These are phyloP conservation scores for Phyllosticta capitalensis DNA, from an alignment of 2,329 filamentous ascomycete species.

Conservation along the genomic window DNA sequence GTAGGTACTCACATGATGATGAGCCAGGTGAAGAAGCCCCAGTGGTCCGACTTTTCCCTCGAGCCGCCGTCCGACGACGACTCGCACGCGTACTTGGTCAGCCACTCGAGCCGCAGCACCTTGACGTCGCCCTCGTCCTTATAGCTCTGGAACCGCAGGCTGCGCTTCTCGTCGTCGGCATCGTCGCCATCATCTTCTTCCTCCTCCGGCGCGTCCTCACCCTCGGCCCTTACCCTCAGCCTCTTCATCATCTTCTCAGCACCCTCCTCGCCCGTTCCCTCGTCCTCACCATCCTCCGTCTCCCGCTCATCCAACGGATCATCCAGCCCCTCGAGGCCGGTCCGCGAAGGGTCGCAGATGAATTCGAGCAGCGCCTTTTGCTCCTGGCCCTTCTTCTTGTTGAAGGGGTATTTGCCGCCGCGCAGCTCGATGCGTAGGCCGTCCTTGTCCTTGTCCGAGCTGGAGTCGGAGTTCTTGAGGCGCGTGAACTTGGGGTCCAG, in stretches of 20 bases:
- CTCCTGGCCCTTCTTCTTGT: slow-evolving; percentile 41
- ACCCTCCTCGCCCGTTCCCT: slow-evolving; percentile 23
- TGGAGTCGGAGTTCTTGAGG: slow-evolving; percentile 55
- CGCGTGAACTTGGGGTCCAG: slow-evolving; percentile 58
- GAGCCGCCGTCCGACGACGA: slow-evolving; percentile 36
- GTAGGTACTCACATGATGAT: slow-evolving; percentile 79
- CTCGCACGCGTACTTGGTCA: slow-evolving; percentile 73
- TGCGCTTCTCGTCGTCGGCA: slow-evolving; percentile 22
- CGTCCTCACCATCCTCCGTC: slow-evolving; percentile 34
- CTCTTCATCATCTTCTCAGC: slow-evolving; percentile 20
- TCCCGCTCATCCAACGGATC: slow-evolving; percentile 29
- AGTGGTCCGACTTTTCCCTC: slow-evolving; percentile 44
- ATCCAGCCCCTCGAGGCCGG: slow-evolving; percentile 42
- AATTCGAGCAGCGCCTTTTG: slow-evolving; percentile 80
- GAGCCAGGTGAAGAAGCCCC: slow-evolving; percentile 98
- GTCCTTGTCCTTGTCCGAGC: slow-evolving; percentile 57
- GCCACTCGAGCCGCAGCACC: slow-evolving; percentile 70
- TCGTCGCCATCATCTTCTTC: slow-evolving; percentile 13
- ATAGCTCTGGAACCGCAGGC: slow-evolving; percentile 69
- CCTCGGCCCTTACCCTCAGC: slow-evolving; percentile 19
- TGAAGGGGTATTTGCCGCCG: slow-evolving; percentile 43
- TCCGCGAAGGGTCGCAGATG: slow-evolving; percentile 62
- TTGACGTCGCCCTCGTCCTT: slow-evolving; percentile 48
- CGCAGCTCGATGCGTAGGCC: slow-evolving; percentile 62
- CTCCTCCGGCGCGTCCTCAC: not conserved